phyloP scores from a whole-genome alignment of 1,284 basidiomycete species.

The Blastosporella zonata region DNA sequence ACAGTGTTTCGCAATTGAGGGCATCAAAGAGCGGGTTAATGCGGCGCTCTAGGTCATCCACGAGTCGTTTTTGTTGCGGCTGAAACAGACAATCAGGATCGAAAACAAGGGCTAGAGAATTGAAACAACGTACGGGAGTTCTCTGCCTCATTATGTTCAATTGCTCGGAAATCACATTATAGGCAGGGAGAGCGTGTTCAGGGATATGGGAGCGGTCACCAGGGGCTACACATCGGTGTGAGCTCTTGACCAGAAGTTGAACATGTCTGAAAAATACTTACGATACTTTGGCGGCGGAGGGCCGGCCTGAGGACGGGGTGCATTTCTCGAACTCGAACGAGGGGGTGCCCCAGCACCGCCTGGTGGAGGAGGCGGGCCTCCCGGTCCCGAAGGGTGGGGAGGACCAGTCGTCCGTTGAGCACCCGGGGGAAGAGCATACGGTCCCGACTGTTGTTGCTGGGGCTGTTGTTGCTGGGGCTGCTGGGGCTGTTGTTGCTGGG shows the following conservation, averaged over 20 bases:
- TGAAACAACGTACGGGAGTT: conserved; percentile 55
- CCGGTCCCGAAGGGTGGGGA: conserved; percentile 16
- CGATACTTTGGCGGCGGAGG: conserved; percentile 81
- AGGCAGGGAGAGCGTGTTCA: conserved; percentile 64
- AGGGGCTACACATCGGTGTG: conserved; percentile 50
- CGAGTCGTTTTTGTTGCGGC: conserved; percentile 81
- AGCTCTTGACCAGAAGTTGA: background rate
- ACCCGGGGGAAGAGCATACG: conserved; percentile 32
- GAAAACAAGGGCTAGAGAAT: conserved; percentile 7
- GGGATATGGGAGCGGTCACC: conserved; percentile 93
- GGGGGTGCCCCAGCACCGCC: conserved; percentile 30
- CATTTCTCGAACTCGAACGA: conserved; percentile 28
- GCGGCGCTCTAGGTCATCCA: conserved; percentile 86
- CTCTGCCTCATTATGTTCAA: conserved; percentile 66
- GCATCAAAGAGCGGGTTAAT: conserved; percentile 88
- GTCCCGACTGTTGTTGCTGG: conserved; percentile 33
- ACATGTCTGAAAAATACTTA: conserved; percentile 41
- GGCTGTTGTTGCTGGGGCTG: conserved; percentile 27
- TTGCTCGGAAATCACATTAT: conserved; percentile 61
- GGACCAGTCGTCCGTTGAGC: conserved; percentile 21
- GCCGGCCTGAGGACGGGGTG: conserved; percentile 34
- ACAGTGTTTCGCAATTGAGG: conserved; percentile 87
- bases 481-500: conserved; percentile 23
- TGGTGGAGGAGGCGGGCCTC: conserved; percentile 30
- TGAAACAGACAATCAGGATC: conserved; percentile 28